Conservation (phyloP, 2,329 filamentous ascomycete species). For the Diaporthe australafricana region DNA sequence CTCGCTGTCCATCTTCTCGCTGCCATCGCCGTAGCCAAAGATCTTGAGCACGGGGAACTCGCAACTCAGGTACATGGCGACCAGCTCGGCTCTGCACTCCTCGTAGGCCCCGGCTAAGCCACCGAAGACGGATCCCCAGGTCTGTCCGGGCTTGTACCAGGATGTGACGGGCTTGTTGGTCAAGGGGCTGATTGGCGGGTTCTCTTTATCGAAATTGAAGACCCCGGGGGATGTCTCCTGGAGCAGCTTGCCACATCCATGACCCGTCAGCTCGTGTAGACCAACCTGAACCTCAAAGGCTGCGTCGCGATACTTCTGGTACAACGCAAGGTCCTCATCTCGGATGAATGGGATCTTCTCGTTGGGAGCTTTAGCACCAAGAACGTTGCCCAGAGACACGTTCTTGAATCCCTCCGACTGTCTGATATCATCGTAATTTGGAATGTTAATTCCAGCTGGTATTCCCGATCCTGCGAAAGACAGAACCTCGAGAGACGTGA, state of each 20-base stretch:
- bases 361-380: constrained; percentile 90
- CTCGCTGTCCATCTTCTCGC: constrained; percentile 75
- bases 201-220: constrained; percentile 89
- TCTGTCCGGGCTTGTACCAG: constrained; percentile 96
- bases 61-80: constrained; percentile 89
- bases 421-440: constrained; percentile 81
- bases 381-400: constrained; percentile 91
- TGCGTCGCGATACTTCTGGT: constrained; percentile 83
- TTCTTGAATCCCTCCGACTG: constrained; percentile 93
- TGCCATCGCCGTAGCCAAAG: constrained; percentile 89
- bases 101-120: constrained; percentile 90
- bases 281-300: constrained; percentile 97
- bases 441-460: constrained; percentile 76
- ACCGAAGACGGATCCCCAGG: constrained; percentile 93
- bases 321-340: constrained; percentile 80
- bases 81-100: constrained; percentile 93
- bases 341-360: constrained; percentile 93
- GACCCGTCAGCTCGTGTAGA: constrained; percentile 86
- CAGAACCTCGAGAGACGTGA: constrained; percentile 92
- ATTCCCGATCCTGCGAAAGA: constrained; percentile 80
- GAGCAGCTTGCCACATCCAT: constrained; percentile 92
- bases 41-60: constrained; percentile 91
- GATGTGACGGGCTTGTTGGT: constrained; percentile 81
- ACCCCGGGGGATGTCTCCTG: constrained; percentile 86
- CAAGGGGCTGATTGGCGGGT: constrained; percentile 85